A percentile compares a stretch with the other conserved stretches of the same genome.
These are phyloP conservation scores for Myrica gale DNA, from an alignment of 306 rosid species.

Conservation along the genomic window DNA sequence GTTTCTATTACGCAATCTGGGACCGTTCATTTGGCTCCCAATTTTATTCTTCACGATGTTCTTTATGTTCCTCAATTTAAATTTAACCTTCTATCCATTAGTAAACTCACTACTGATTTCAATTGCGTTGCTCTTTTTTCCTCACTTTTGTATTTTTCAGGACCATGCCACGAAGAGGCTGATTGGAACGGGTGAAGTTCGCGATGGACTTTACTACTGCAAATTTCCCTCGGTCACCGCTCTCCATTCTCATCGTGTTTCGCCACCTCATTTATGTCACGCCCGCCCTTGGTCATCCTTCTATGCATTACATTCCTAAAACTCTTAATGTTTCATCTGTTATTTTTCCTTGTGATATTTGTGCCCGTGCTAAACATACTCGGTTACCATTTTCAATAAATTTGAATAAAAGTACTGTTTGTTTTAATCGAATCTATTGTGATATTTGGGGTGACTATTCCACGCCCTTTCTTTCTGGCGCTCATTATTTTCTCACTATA, in stretches of 20 bases:
- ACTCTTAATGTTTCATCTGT: too few relatives aligned
- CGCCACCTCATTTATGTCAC: not conserved
- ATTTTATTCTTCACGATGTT: too few relatives aligned
- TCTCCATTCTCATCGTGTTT: not conserved
- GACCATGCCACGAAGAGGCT: not conserved
- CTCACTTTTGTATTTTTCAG: not conserved
- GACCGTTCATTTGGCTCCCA: not conserved
- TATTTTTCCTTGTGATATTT: not conserved
- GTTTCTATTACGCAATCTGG: too few relatives aligned
- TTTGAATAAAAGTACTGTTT: not conserved
- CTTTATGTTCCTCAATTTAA: too few relatives aligned
- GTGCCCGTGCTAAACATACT: not conserved
- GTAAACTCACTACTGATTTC: too few relatives aligned
- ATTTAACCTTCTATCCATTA: too few relatives aligned
- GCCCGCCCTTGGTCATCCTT: not conserved
- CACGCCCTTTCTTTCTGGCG: not conserved
- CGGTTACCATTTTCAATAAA: not conserved
- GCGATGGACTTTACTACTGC: not conserved
- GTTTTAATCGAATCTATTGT: not conserved
- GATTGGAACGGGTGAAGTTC: not conserved
- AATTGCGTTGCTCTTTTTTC: too few relatives aligned
- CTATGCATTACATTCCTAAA: not conserved
- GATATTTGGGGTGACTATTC: not conserved
- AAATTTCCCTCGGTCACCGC: too few relatives aligned
- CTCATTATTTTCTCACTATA: not conserved